A percentile compares a stretch with the other conserved stretches of the same genome.
Conservation (phyloP, 768 basidiomycete species). For the Mycena alexandri region DNA sequence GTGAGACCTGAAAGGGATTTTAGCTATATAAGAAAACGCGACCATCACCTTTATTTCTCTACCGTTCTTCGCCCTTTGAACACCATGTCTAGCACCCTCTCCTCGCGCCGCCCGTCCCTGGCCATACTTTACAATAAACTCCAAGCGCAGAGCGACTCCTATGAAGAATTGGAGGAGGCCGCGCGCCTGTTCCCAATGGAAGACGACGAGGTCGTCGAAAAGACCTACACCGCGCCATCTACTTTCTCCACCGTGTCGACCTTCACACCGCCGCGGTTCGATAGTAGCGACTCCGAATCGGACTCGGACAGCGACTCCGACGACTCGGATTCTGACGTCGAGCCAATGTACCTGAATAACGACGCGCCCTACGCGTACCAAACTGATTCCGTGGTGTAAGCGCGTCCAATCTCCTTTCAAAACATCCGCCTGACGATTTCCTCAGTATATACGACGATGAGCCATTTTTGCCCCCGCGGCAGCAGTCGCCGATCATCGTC, state of each 20-base stretch:
- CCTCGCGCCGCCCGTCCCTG: constrained; percentile 31
- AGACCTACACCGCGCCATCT: constrained; percentile 7
- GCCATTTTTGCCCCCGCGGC: constrained; percentile 27
- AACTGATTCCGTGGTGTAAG: constrained; percentile 26
- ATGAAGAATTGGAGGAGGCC: constrained; percentile 30
- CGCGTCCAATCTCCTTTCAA: neutral
- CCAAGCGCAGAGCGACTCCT: constrained; percentile 27
- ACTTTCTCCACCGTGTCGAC: neutral
- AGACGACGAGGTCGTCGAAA: constrained; percentile 25
- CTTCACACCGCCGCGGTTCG: constrained; percentile 25
- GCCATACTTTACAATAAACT: constrained; percentile 30
- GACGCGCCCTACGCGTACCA: constrained; percentile 13
- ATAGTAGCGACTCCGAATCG: constrained; percentile 23
- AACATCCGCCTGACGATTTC: constrained; percentile 9
- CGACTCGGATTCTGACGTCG: constrained; percentile 42
- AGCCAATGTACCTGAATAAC: constrained; percentile 30
- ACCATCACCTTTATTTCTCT: constrained; percentile 22
- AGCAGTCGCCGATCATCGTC: constrained; percentile 28
- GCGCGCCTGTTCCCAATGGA: constrained; percentile 30
- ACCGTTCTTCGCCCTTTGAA: neutral
- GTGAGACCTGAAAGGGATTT: constrained; percentile 22
- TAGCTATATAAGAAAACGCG: constrained; percentile 30
- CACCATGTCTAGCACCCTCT: constrained; percentile 1
- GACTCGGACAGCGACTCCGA: constrained; percentile 38
- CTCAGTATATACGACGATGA: constrained; percentile 29